Percentiles rank a stretch among this genome's conserved stretches.
Evolutionary conservation across 208 protist genomes (phyloP).

Genomic region (Angomonas deanei): DNA sequence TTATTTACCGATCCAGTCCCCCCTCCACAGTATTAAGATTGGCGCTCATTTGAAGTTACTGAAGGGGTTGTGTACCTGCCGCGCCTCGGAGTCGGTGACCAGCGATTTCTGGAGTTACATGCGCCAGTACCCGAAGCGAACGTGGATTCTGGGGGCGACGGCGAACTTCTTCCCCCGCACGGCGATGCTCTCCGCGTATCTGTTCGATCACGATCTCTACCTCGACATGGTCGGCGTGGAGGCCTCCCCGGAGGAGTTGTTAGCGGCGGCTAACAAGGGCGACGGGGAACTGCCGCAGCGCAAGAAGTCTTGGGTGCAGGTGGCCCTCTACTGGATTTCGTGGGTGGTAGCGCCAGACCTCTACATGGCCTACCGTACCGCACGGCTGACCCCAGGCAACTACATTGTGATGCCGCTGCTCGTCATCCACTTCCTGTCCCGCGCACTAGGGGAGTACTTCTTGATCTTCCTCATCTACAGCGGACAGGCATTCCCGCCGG

Average conservation of each 20-base stretch:
- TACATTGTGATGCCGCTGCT: conserved; percentile 42
- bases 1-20: conserved; percentile 39
- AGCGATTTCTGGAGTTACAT: conserved; percentile 45
- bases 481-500: conserved; percentile 18
- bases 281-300: background rate
- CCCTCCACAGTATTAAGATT: conserved; percentile 53
- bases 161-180: conserved; percentile 42
- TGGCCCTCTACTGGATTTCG: conserved; percentile 23
- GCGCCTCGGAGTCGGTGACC: background rate
- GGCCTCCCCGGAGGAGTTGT: background rate
- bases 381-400: conserved; percentile 22
- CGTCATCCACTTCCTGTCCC: conserved; percentile 35
- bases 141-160: conserved; percentile 27
- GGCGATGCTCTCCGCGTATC: conserved; percentile 26
- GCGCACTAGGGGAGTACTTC: conserved; percentile 32
- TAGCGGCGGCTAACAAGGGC: conserved; percentile 7
- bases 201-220: conserved; percentile 39
- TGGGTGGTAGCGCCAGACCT: conserved; percentile 35
- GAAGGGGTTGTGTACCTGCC: conserved; percentile 25
- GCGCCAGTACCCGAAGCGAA: conserved; percentile 22
- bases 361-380: conserved; percentile 30
- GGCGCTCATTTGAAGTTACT: conserved; percentile 38
- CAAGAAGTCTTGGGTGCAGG: background rate
- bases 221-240: conserved; percentile 12
- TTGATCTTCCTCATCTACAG: conserved; percentile 24